Percentiles rank a stretch among this genome's conserved stretches.
Conservation (phyloP, 2,329 filamentous ascomycete species). For the Volutella citrinella region DNA sequence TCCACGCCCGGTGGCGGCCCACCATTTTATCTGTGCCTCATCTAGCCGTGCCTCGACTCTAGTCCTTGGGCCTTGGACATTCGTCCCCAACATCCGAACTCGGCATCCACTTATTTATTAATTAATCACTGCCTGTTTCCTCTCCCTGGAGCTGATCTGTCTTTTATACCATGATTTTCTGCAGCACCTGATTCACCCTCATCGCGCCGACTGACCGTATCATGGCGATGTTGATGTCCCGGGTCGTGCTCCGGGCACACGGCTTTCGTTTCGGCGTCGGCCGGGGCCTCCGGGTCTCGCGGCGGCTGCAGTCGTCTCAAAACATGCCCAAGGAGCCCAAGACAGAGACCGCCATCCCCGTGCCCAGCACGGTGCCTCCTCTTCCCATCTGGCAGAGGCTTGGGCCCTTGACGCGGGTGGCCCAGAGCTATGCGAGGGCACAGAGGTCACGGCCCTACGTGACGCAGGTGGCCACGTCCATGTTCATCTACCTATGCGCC, state of each 20-base stretch:
- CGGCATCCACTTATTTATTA: no score
- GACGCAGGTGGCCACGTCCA: constrained; percentile 74
- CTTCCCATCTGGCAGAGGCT: constrained; percentile 54
- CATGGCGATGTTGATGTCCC: constrained; percentile 19
- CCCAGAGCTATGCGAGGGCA: constrained; percentile 62
- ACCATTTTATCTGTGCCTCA: no score
- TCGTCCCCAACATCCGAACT: no score
- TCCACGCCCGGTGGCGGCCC: no score
- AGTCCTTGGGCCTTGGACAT: no score
- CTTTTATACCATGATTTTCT: no score
- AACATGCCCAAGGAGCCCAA: no score
- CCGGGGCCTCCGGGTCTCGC: constrained; percentile 14
- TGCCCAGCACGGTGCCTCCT: constrained; percentile 17
- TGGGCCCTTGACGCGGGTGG: constrained; percentile 52
- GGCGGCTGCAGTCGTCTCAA: constrained; percentile 16
- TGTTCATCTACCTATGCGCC: constrained; percentile 76
- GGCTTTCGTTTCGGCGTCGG: constrained; percentile 4
- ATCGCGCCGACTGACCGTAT: constrained; percentile 1
- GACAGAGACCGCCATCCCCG: constrained; percentile 16
- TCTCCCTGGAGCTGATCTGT: no score
- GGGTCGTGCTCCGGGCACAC: constrained; percentile 13
- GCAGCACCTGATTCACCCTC: background rate
- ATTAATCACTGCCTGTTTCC: no score
- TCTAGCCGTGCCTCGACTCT: no score
- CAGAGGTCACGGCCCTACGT: constrained; percentile 70